Base-by-base conservation (phyloP, 2,329 filamentous ascomycete species). In the Colletotrichum falcatum region DNA sequence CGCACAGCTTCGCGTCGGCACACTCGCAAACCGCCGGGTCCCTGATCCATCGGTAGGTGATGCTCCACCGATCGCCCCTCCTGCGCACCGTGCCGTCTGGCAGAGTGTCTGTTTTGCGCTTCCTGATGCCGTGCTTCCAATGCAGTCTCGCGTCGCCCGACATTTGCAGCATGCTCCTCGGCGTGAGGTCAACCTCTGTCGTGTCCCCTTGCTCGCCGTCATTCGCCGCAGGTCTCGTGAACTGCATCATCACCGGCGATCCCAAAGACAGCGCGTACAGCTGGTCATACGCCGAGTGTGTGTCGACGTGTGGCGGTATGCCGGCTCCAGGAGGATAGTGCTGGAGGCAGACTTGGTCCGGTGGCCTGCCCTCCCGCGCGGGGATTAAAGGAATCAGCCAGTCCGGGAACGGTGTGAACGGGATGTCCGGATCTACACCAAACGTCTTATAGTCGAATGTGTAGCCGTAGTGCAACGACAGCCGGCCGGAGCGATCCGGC, bases 301-400 rank as follows among this genome's bases (percentile, higher is more conserved):
- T 88, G 77, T 90, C 88, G 63, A 87, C 87, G 74, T 90, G 88
- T 0, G 88, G 88, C 12, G 88, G 88, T 73, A 90, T 90, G 1
- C 88, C 88, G 0, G 85, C 81, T 7, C 88, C 88, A 0, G 88
- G 88, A 0, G 88, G 85, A 74, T 90, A 90, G 75, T 89, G 85
- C 77, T 90, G 88, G 20, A 89, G 78, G 73, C 87, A 89, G 73
- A 90, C 87, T 75, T 90, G 88, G 61, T 89, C 87, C 0, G 87
- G 86, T 0, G 80, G 81, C 0, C 83, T 80, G 1, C 72, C 72
- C 67, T 86, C 85, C 0, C 80, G 77, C 2, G 75, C 77, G 0
- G 86, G 83, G 4, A 88, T 79, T 1, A 88, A 78, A 0, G 85
- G 84, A 3, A 77, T 69, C 0, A 89, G 79, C 86, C 86, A 88